These are phyloP conservation scores for Fusarium aywerte DNA, from an alignment of 2,329 filamentous ascomycete genomes.

Conservation along the genomic window DNA sequence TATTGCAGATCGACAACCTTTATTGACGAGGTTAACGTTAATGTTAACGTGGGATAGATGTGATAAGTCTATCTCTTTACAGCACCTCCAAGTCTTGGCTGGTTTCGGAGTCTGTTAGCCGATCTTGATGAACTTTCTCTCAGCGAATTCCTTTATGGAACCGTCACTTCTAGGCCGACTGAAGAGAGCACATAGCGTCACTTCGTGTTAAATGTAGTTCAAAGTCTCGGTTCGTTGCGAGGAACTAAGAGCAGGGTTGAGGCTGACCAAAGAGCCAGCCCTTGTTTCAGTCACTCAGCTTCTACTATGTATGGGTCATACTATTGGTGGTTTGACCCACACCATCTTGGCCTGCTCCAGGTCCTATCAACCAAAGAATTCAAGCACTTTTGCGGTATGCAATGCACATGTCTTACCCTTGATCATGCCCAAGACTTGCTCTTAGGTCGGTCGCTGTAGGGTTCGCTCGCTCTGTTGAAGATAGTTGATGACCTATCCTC, in stretches of 20 bases:
- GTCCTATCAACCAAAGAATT: conserved; percentile 23
- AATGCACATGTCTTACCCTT: conserved; percentile 4
- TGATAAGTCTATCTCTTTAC: conserved; percentile 8
- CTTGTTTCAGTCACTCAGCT: conserved; percentile 21
- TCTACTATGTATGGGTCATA: conserved; percentile 9
- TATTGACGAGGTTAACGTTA: conserved; percentile 11
- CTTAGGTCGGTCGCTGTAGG: background rate
- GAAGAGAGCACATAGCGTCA: conserved; percentile 25
- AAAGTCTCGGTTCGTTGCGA: conserved; percentile 32
- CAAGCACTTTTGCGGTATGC: conserved; percentile 6
- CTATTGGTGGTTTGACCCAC: conserved; percentile 24
- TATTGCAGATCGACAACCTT: conserved; percentile 27
- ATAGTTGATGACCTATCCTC: background rate
- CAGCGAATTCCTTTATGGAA: conserved; percentile 11
- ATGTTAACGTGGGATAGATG: background rate
- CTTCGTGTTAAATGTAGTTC: background rate
- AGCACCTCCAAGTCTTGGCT: conserved; percentile 10
- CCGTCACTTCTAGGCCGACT: conserved; percentile 21
- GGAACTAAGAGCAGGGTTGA: conserved; percentile 9
- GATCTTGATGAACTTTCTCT: conserved; percentile 5
- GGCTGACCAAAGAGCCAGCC: conserved; percentile 6
- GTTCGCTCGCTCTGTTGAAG: background rate
- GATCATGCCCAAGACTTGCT: background rate
- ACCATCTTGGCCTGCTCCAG: background rate
- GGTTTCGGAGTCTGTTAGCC: conserved; percentile 26